Conservation (phyloP, 2,329 filamentous ascomycete species). For the Diplodia seriata region DNA sequence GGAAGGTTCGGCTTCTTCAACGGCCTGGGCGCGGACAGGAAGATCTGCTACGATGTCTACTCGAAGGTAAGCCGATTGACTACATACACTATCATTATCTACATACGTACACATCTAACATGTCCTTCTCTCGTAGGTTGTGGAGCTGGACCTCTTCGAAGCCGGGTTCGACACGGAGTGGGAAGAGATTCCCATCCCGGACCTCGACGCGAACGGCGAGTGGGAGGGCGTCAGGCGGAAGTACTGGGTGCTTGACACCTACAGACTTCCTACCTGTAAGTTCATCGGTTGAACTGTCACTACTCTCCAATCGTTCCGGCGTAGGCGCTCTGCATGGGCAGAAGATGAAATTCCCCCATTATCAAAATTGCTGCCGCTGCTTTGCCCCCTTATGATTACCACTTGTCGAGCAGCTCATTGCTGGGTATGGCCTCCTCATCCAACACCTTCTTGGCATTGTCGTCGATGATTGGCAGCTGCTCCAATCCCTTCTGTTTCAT, state of each 20-base stretch:
- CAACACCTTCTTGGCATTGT: constrained; percentile 52
- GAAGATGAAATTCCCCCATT: constrained; percentile 8
- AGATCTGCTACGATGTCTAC: constrained; percentile 96
- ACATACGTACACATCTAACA: constrained; percentile 15
- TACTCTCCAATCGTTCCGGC: neutral
- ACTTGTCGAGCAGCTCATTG: constrained; percentile 42
- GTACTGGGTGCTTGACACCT: constrained; percentile 87
- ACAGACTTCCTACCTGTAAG: constrained; percentile 75
- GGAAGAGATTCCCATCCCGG: constrained; percentile 77
- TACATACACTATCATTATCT: constrained; percentile 21
- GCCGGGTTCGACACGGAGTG: constrained; percentile 90
- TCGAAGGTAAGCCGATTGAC: constrained; percentile 62
- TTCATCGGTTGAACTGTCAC: constrained; percentile 66
- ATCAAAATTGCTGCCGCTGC: constrained; percentile 11
- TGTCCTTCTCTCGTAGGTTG: constrained; percentile 55
- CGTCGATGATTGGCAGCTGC: constrained; percentile 48
- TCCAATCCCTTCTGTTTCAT: constrained; percentile 50
- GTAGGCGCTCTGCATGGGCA: neutral
- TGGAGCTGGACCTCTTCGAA: constrained; percentile 88
- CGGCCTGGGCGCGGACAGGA: constrained; percentile 86
- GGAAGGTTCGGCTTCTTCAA: constrained; percentile 70
- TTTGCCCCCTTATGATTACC: constrained; percentile 34
- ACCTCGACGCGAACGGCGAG: constrained; percentile 72
- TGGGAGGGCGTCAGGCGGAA: constrained; percentile 88
- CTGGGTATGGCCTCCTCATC: constrained; percentile 45